A percentile compares a stretch with the other conserved stretches of the same genome.
Conservation (phyloP, 805 yeast species). For the Wickerhamiella hasegawae region DNA sequence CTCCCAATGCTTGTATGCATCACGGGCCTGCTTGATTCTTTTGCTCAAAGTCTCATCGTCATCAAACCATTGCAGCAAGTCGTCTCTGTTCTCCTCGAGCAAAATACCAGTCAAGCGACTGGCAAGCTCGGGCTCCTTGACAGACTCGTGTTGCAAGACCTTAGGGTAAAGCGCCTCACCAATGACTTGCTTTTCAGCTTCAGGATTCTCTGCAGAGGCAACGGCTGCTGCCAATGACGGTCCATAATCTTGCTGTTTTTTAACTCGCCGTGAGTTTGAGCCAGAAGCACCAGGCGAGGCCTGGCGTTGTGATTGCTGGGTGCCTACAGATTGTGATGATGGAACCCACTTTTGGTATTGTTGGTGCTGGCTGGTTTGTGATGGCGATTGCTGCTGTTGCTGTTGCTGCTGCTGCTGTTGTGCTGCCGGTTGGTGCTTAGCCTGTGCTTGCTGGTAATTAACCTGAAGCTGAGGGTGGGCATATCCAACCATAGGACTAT, state of each 20-base stretch:
- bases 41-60: slow-evolving; percentile 69
- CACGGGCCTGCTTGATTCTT: slow-evolving; percentile 78
- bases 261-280: background rate
- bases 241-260: slow-evolving; percentile 10
- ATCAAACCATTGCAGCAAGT: slow-evolving; percentile 69
- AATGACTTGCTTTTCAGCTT: slow-evolving; percentile 61
- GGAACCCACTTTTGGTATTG: background rate
- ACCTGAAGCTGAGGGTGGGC: background rate
- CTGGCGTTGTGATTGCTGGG: no score
- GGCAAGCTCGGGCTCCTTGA: slow-evolving; percentile 67
- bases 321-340: no score
- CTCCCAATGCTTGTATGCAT: slow-evolving; percentile 43
- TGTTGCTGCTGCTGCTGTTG: background rate
- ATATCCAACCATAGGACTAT: background rate
- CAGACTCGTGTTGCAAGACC: slow-evolving; percentile 45
- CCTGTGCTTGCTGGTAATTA: background rate
- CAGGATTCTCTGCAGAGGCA: slow-evolving; percentile 29
- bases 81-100: slow-evolving; percentile 76
- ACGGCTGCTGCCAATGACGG: slow-evolving; percentile 37
- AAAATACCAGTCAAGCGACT: slow-evolving; percentile 94
- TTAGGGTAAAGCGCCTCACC: slow-evolving; percentile 94
- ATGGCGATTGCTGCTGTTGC: background rate
- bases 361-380: background rate
- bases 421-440: background rate
- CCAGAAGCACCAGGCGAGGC: no score